These are phyloP conservation scores for Aureobasidium uvarum DNA, from an alignment of 2,329 filamentous ascomycete species.

Conservation along the genomic window DNA sequence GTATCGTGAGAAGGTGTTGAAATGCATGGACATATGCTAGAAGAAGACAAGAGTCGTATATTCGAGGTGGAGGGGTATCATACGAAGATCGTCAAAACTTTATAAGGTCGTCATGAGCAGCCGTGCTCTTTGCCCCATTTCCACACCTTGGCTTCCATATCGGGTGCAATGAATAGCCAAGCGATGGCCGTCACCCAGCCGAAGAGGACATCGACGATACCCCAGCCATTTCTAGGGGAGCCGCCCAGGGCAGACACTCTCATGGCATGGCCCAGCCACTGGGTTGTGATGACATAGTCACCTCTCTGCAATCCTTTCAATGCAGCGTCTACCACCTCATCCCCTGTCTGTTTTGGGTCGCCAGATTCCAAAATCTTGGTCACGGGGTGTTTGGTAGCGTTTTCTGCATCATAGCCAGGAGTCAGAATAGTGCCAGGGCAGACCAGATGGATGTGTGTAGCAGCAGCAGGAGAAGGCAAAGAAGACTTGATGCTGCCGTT, in stretches of 20 bases:
- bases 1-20: too few relatives aligned
- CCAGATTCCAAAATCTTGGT: slow-evolving; percentile 76
- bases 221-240: slow-evolving; percentile 53
- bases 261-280: slow-evolving; percentile 69
- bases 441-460: slow-evolving; percentile 76
- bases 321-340: slow-evolving; percentile 68
- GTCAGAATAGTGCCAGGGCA: slow-evolving; percentile 80
- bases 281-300: slow-evolving; percentile 74
- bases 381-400: slow-evolving; percentile 73
- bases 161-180: slow-evolving; percentile 58
- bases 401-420: slow-evolving; percentile 72
- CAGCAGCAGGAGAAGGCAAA: slow-evolving; percentile 50
- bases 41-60: not conserved
- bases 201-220: slow-evolving; percentile 54
- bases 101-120: not conserved
- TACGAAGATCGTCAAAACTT: not conserved
- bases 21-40: too few relatives aligned
- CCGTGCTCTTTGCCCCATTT: slow-evolving; percentile 59
- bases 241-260: slow-evolving; percentile 57
- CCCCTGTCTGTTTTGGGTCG: slow-evolving; percentile 76
- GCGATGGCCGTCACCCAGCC: slow-evolving; percentile 54
- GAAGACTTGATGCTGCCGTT: slow-evolving; percentile 58
- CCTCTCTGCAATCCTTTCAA: slow-evolving; percentile 76
- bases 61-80: not conserved
- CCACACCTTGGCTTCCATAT: slow-evolving; percentile 57